A percentile compares a stretch with the other conserved stretches of the same genome.
Evolutionary conservation across 176 grass and related monocot species (phyloP).

Genomic region (Dactylis glomerata): DNA sequence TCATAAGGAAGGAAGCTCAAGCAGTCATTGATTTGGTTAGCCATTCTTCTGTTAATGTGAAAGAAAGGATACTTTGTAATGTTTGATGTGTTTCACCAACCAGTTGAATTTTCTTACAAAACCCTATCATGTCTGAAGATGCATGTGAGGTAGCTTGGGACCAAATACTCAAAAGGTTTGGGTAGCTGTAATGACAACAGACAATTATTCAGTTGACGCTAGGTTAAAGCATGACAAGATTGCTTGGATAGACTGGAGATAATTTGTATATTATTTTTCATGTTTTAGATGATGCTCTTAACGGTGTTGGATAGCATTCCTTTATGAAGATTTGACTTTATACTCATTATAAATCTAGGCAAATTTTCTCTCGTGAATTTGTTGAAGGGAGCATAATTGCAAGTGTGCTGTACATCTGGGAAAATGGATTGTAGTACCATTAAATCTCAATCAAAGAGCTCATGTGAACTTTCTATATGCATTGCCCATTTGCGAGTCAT

Average conservation of each 20-base stretch:
- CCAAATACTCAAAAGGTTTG: not conserved
- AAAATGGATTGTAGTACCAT: not conserved
- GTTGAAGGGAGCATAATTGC: conserved; percentile 8
- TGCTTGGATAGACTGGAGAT: not conserved
- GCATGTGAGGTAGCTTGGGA: not conserved
- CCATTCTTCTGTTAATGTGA: conserved; percentile 28
- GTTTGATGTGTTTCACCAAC: conserved; percentile 3
- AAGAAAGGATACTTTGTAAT: not conserved
- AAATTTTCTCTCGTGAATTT: not conserved
- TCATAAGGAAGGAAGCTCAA: conserved; percentile 91
- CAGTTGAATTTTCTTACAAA: conserved; percentile 14
- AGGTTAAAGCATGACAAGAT: not conserved
- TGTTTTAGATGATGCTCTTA: not conserved
- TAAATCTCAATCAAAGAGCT: not conserved
- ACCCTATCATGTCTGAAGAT: conserved; percentile 1
- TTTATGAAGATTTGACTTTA: conserved; percentile 1
- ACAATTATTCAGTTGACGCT: not conserved
- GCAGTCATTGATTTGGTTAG: conserved; percentile 80
- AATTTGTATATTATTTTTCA: not conserved
- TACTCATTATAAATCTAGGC: not conserved
- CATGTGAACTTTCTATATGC: not conserved
- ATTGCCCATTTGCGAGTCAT: not conserved
- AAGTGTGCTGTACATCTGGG: not conserved
- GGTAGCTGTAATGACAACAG: not conserved
- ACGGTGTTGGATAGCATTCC: not conserved